Conservation (phyloP, 305 asterid species). For the Rubia tinctorum region DNA sequence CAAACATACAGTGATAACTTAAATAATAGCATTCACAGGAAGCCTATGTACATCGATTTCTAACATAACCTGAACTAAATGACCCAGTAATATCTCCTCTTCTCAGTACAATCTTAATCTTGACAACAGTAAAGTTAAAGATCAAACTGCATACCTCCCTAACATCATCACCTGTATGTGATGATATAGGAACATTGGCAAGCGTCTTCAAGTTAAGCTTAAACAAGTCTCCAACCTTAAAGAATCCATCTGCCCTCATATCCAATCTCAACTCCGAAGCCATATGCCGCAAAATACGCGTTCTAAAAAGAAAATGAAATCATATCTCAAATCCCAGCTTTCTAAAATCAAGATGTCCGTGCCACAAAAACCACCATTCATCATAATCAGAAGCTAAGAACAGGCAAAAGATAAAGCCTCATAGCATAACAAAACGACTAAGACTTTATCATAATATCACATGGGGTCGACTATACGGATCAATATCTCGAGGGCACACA, state of each 20-base stretch:
- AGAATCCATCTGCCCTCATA: slow-evolving; percentile 89
- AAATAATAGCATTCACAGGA: background rate
- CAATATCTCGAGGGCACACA: no score
- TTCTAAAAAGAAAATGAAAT: slow-evolving; percentile 38
- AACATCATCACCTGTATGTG: slow-evolving; percentile 73
- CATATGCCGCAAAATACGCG: slow-evolving; percentile 87
- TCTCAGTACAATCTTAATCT: background rate
- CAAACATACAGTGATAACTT: background rate
- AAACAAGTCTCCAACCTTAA: slow-evolving; percentile 76
- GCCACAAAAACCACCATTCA: background rate
- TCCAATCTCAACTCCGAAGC: slow-evolving; percentile 77
- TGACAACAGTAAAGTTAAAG: background rate
- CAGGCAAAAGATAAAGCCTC: no score
- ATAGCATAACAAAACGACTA: no score
- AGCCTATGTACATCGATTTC: background rate
- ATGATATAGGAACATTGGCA: slow-evolving; percentile 57
- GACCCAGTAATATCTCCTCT: background rate
- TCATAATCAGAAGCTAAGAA: background rate
- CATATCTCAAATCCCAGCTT: background rate
- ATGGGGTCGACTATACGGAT: no score
- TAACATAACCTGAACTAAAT: background rate
- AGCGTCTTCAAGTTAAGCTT: slow-evolving; percentile 70
- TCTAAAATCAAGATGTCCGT: background rate
- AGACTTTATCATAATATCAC: no score
- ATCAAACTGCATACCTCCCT: slow-evolving; percentile 55